Conservation (phyloP, 768 basidiomycete genomes). For the Mycena capillaripes region DNA sequence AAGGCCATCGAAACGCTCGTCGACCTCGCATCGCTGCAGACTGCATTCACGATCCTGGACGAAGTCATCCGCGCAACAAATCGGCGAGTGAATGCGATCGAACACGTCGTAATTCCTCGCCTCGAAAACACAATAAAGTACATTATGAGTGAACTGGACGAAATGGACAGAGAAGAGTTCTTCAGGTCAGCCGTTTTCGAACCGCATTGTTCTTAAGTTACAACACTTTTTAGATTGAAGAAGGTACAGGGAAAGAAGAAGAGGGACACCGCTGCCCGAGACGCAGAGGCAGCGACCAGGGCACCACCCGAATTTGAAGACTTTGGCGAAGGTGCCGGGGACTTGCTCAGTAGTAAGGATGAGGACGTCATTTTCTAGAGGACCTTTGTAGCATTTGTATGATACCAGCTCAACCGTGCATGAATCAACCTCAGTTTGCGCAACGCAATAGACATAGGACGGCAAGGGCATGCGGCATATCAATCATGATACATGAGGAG, state of each 20-base stretch:
- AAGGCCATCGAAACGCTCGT: constrained; percentile 98
- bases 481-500: constrained; percentile 77
- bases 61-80: constrained; percentile 99
- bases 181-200: constrained; percentile 71
- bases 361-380: constrained; percentile 91
- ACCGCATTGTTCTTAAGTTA: not conserved
- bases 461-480: constrained; percentile 65
- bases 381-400: constrained; percentile 33
- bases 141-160: constrained; percentile 96
- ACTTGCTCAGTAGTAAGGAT: constrained; percentile 90
- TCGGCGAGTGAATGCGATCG: constrained; percentile 98
- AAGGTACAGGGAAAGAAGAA: constrained; percentile 99
- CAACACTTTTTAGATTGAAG: constrained; percentile 74
- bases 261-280: constrained; percentile 71
- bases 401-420: constrained; percentile 32
- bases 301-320: constrained; percentile 49
- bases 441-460: constrained; percentile 6
- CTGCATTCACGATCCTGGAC: constrained; percentile 98
- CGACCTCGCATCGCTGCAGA: constrained; percentile 96
- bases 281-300: constrained; percentile 44
- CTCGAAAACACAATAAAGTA: constrained; percentile 99
- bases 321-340: constrained; percentile 54
- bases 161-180: constrained; percentile 98
- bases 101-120: constrained; percentile 95
- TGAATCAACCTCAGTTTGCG: constrained; percentile 28